Base-by-base conservation (phyloP, 1,284 basidiomycete species). In the Mycena sp. region DNA sequence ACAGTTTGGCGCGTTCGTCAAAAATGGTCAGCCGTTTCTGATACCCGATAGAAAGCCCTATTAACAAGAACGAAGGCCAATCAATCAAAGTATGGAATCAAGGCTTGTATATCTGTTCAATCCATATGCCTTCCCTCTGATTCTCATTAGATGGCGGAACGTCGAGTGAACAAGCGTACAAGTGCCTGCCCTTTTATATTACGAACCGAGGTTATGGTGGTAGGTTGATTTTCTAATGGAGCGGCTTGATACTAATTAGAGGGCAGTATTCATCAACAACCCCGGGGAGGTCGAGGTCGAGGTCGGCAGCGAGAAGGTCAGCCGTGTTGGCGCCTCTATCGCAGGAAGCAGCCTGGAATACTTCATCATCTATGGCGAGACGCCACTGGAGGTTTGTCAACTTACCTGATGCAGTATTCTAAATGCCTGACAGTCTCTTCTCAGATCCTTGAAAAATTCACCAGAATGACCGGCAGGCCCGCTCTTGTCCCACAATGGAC, bases 201-300 rank as follows among this genome's bases (percentile, higher is more conserved):
- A 89, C 87, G 6, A 87, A 87, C 70, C 80, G 86, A 45, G 85
- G 86, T 62, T 93, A 92, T 66, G 90, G 90, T 35, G 64, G 64
- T 65, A 58, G 21, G 48, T 41, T 46, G n/a, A 37, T 41, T 43
- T 6, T 10, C 43, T 5, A 0, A 19, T 2, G 7, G 45, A 12
- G 7, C 6, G 6, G 30, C 26, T 11, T 10, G 30, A 12, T 14
- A 44, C 48, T 19, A 32, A 48, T n/a, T 16, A 4, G 30, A 29
- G 14, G 5, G 12, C 19, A 65, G 83, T 92, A 19, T 92, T 92
- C 72, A 86, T 93, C 72, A 91, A 91, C 74, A 86, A 91, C 67
- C 82, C 89, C 2, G 90, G 89, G n/a, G 90, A 92, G 71, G 87
- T 90, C 25, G 89, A 91, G 71, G 82, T 91, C 35, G 90, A 93